Evolutionary conservation across 345 rosid genomes (phyloP), one percentile per base, ranked within the genome.

Genomic region (Melaleuca alternifolia): DNA sequence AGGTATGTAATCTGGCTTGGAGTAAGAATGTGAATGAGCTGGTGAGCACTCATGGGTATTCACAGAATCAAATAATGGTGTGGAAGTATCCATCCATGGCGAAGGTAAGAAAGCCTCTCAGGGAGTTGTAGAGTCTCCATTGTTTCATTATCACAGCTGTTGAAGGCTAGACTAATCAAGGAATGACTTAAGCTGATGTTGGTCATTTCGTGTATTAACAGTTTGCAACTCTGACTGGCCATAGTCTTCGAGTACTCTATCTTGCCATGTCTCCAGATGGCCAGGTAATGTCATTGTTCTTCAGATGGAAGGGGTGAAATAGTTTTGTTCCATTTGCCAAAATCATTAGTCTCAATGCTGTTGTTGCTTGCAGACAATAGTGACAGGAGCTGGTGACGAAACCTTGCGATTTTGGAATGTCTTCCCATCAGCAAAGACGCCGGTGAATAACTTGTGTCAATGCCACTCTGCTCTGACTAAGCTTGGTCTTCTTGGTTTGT

Each of bases 371-470:
- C 93, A 95, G 96, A 97, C 99, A 44, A 96, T 96, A 90, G 99
- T 97, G 85, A 97, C 98, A 0, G 99, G 99, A 88, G 99, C 99
- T 62, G 99, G 99, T 79, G 99, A 97, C 79, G 99, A 97, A 91
- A 97, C 98, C 21, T 84, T 97, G 85, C 88, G 99, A 65, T 97
- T 97, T 89, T 96, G 99, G 99, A 95, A 96, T 71, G 92, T 96
- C 81, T 97, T 96, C 90, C 99, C 99, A 21, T 96, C 98, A 15
- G 90, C 93, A 62, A 96, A 94, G 92, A 56, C 96, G 76, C 96
- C 93, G 65, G 99, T 97, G 87, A 87, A 95, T 54, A 28, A 59
- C 44, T 6, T 33, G 79, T 65, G 23, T 33, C 3, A 6, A 33
- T 33, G 46, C 2, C 24, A 12, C 75, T 76, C 15, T n/a, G 9